Evolutionary conservation across 495 filamentous ascomycete species (phyloP).

Genomic region (Hypoxylon rickii): DNA sequence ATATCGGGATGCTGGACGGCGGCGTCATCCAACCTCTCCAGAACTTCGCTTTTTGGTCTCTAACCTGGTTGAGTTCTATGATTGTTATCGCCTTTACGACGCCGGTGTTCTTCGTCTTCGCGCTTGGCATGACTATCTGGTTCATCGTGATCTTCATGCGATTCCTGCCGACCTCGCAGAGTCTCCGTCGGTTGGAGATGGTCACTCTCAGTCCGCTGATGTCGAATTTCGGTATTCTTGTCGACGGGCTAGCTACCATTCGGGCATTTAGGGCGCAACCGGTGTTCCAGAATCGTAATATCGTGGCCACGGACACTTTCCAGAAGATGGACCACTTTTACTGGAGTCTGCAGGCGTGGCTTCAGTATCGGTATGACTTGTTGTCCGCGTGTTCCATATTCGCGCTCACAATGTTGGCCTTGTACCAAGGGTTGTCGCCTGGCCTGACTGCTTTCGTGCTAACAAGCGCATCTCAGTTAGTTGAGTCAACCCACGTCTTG

Average conservation of each 20-base stretch:
- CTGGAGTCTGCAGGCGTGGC: conserved; percentile 83
- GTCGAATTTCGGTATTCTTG: conserved; percentile 81
- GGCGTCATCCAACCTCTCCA: conserved; percentile 73
- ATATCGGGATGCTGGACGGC: conserved; percentile 82
- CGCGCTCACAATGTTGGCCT: conserved; percentile 67
- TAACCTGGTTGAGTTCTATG: conserved; percentile 73
- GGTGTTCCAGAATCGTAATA: conserved; percentile 75
- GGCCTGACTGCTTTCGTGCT: conserved; percentile 80
- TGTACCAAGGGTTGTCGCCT: conserved; percentile 69
- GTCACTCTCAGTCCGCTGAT: conserved; percentile 80
- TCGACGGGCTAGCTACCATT: conserved; percentile 80
- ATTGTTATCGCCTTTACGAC: conserved; percentile 76
- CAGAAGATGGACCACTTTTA: conserved; percentile 95
- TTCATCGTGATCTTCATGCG: conserved; percentile 71
- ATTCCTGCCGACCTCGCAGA: conserved; percentile 83
- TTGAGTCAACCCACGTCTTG: conserved; percentile 69
- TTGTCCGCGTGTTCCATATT: conserved; percentile 74
- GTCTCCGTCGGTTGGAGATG: conserved; percentile 79
- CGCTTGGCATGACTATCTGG: conserved; percentile 60
- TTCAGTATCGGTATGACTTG: conserved; percentile 75
- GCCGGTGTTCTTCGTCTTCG: conserved; percentile 73
- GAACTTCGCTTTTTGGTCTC: conserved; percentile 62
- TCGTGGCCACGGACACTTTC: conserved; percentile 77
- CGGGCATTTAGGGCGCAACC: conserved; percentile 73
- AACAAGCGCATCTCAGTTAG: conserved; percentile 63